Evolutionary conservation across 2,329 filamentous ascomycete genomes (phyloP), one percentile per base, ranked within the genome.

Genomic region (Sporothrix curviconia): DNA sequence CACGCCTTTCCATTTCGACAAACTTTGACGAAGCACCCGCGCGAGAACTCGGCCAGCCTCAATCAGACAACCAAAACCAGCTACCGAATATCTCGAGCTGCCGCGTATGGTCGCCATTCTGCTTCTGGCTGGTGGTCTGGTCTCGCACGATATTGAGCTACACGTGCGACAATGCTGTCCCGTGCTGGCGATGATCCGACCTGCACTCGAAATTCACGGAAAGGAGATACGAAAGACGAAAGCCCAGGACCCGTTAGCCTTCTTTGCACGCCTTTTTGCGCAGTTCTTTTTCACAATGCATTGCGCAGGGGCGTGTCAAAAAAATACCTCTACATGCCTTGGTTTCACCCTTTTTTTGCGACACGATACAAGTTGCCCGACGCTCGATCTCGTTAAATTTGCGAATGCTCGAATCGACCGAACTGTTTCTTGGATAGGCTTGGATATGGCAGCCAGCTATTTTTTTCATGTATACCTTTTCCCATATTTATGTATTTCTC

Each of bases 401-500:
- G n/a, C n/a, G n/a, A n/a, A n/a, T n/a, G n/a, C n/a, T 6, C 28
- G 28, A 11, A 32, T 32, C 28, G 11, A 28, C 12, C 30, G 6
- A 15, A 24, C 50, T 19, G 40, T 32, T 55, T 39, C 17, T 56
- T 50, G 55, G 57, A 49, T 30, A 39, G 37, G 44, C 55, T 55
- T 57, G 56, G 57, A 28, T 30, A 55, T 34, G 49, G 43, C 19
- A 19, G 47, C 59, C 15, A 47, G 49, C 34, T 39, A 42, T 56
- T 57, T 58, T n/a, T 57, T 59, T 59, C 44, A 54, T 32, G 55
- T 50, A 42, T 49, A 49, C 55, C 37, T 49, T 39, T 50, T 49
- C 32, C 32, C n/a, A 51, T 40, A 51, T 57, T 58, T 61, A 52
- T 60, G 57, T 61, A 59, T 53, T 55, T 56, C 47, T 58, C n/a